Percentiles rank a stretch among this genome's conserved stretches.
Conservation (phyloP, 495 filamentous ascomycete species). For the Penicillium cosmopolitanum region DNA sequence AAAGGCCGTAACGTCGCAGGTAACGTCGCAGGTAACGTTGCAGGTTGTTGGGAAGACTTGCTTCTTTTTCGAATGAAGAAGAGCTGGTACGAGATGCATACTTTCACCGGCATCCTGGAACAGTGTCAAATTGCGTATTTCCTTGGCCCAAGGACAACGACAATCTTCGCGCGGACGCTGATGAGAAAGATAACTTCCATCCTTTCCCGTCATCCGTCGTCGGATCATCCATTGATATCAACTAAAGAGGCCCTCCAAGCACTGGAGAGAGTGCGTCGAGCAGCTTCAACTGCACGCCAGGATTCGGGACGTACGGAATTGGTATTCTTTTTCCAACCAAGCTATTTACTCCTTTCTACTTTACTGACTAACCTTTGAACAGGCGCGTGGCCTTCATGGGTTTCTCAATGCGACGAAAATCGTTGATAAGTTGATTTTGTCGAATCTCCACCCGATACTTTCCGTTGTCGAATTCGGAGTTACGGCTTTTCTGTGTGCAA, state of each 20-base stretch:
- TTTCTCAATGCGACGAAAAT: not conserved
- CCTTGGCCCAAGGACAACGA: constrained; percentile 9
- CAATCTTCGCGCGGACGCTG: not conserved
- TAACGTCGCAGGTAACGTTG: not conserved
- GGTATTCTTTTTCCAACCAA: not conserved
- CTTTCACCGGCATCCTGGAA: constrained; percentile 10
- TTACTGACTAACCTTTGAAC: not conserved
- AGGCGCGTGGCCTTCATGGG: not conserved
- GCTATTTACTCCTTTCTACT: not conserved
- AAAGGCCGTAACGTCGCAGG: no score
- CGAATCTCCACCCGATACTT: not conserved
- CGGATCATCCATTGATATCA: not conserved
- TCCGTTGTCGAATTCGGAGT: constrained; percentile 5
- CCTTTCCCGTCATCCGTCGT: not conserved
- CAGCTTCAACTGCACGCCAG: not conserved
- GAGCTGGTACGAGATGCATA: constrained; percentile 11
- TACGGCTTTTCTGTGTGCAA: constrained; percentile 8
- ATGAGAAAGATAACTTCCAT: not conserved
- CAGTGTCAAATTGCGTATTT: constrained; percentile 12
- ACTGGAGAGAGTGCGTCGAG: not conserved
- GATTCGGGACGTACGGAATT: not conserved
- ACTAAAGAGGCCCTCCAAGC: not conserved
- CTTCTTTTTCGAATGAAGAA: constrained; percentile 23
- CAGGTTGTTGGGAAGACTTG: constrained; percentile 18
- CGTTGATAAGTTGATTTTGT: not conserved